Evolutionary conservation across 2,329 filamentous ascomycete genomes (phyloP), one percentile per base, ranked within the genome.

Genomic region (Chrysoporthe puriensis): DNA sequence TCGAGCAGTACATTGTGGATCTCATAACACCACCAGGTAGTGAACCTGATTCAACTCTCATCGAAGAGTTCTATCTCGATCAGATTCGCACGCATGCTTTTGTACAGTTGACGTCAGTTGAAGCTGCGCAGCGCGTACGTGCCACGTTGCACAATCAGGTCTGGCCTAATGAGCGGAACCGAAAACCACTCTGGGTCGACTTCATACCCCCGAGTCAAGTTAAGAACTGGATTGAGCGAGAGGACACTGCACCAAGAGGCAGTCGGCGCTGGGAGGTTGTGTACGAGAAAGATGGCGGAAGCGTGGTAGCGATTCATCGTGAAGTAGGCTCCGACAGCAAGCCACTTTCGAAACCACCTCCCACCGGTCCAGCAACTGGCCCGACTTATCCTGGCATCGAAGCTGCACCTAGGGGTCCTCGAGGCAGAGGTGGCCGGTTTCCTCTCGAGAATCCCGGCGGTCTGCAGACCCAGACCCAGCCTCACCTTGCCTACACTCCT

Each of bases 1-100:
- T 98, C 1, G 88, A 87, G 73, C 83, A 86, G 1, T 89, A 97
- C 74, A 83, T 98, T 4, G 76, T 86, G 56, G 81, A 85, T 7
- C 85, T 97, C 52, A 92, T 93, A 1, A 84, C 88, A 3, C 83
- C 89, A 0, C 82, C 86, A 1, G 81, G 80, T 36, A 77, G 81
- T 26, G 77, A 83, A 2, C 78, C 83, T 1, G 82, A 89, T 62
- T 77, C 85, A 6, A 82, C 86, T 46, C 79, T 87, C 14, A 82
- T 97, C 50, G 79, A 85, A 26, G 82, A 87, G 36, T 93, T 96
- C 74, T 93, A 92, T 76, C 84, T 98, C 50, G 95, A 98, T 76
- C 84, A 85, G 43, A 92, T 98, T 74, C 90, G 92, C 71, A 96
- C 94, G 0, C 96, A 99, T 77, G 93, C 93, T 9, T 92, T 97